These are phyloP conservation scores for Uromyces viciae-fabae DNA, from an alignment of 1,284 basidiomycete species.

Conservation along the genomic window DNA sequence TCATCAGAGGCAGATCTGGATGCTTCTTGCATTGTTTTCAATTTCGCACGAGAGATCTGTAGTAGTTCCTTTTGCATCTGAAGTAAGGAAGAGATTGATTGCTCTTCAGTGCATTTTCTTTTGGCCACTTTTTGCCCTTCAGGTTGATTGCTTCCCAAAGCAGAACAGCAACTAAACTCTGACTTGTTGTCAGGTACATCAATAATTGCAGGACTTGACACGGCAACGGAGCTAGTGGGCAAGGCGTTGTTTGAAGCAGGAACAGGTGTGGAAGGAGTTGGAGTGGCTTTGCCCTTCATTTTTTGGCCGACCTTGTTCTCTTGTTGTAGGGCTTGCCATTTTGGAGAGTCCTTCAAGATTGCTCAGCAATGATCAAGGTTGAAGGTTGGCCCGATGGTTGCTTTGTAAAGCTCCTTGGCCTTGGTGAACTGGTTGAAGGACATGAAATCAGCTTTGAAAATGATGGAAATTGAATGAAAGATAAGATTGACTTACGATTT, in stretches of 20 bases:
- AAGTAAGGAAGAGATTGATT: background rate
- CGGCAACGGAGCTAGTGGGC: no score
- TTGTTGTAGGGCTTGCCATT: background rate
- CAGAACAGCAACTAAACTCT: background rate
- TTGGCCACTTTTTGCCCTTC: slow-evolving; percentile 8
- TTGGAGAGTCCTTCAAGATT: slow-evolving; percentile 5
- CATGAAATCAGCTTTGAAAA: no score
- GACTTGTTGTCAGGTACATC: no score
- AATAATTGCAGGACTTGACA: no score
- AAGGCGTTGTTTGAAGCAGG: no score
- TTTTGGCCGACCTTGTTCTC: background rate
- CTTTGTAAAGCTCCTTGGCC: background rate
- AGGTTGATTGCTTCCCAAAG: background rate
- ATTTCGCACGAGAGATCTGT: background rate
- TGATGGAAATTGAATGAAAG: background rate
- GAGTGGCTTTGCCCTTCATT: background rate
- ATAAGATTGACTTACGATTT: background rate
- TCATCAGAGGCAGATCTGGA: background rate
- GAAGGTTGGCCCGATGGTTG: background rate
- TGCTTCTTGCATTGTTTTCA: background rate
- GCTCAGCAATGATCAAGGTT: slow-evolving; percentile 1
- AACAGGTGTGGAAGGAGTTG: no score
- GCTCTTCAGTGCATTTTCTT: background rate
- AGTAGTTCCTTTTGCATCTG: background rate
- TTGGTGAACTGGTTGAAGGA: no score